Conservation (phyloP, 164 flowering plant species). For the Brasenia schreberi region DNA sequence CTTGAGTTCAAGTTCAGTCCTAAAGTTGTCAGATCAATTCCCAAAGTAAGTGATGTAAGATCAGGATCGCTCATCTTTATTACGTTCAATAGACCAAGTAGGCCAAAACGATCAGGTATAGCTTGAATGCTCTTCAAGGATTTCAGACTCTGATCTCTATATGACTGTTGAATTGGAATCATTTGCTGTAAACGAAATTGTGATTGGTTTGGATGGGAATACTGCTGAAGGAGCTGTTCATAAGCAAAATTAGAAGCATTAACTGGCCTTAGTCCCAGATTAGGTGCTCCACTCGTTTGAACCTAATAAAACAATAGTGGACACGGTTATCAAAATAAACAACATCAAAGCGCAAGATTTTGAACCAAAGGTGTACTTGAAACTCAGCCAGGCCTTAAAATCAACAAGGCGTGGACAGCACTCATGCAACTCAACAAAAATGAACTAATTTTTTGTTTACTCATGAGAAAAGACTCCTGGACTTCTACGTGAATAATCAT, state of each 20-base stretch:
- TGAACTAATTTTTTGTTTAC: too few species aligned
- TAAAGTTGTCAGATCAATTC: constrained; percentile 86
- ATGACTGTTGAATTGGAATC: constrained; percentile 56
- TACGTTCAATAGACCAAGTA: constrained; percentile 79
- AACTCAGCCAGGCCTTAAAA: too few species aligned
- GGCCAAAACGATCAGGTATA: constrained; percentile 67
- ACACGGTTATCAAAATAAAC: too few species aligned
- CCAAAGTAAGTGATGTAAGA: constrained; percentile 78
- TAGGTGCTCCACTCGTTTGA: constrained; percentile 66
- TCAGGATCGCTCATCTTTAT: constrained; percentile 84
- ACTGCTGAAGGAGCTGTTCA: constrained; percentile 76
- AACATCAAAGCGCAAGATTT: too few species aligned
- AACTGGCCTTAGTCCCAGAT: constrained; percentile 72
- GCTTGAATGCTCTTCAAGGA: constrained; percentile 52
- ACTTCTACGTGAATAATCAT: too few species aligned
- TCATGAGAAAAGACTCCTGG: too few species aligned
- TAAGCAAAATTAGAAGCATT: constrained; percentile 49
- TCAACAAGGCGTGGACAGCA: too few species aligned
- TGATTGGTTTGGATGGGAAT: constrained; percentile 70
- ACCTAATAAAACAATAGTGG: constrained; percentile 4
- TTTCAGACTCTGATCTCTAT: constrained; percentile 66
- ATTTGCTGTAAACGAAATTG: constrained; percentile 77
- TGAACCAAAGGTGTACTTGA: too few species aligned
- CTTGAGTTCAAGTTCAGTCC: constrained; percentile 84
- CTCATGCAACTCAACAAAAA: too few species aligned